phyloP scores from a whole-genome alignment of 345 rosid genomes.

The Zanthoxylum bungeanum region DNA sequence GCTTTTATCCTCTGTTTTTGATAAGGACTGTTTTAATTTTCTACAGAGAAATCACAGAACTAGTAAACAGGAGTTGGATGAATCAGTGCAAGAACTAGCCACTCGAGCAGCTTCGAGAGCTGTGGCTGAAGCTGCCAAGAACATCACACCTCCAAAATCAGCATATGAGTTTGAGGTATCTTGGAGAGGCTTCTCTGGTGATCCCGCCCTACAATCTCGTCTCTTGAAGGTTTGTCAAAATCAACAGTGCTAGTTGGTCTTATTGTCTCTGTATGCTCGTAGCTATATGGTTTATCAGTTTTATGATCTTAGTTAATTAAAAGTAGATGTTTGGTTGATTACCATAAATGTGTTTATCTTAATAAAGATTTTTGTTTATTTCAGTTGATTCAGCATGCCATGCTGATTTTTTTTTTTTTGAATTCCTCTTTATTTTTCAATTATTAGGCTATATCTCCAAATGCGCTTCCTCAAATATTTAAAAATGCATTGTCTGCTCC shows the following conservation, averaged over 20 bases:
- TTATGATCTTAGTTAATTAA: neutral
- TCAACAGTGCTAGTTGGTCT: neutral
- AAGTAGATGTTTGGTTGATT: neutral
- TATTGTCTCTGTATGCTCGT: too few relatives aligned
- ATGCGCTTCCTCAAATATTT: conserved; percentile 71
- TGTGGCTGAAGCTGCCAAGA: conserved; percentile 66
- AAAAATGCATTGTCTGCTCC: conserved; percentile 74
- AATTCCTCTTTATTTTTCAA: neutral
- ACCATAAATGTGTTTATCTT: too few relatives aligned
- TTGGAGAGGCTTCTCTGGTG: conserved; percentile 77
- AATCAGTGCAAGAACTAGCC: conserved; percentile 83
- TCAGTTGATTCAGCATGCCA: neutral
- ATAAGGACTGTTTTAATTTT: neutral
- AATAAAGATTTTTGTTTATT: too few relatives aligned
- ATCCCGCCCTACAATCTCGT: conserved; percentile 49
- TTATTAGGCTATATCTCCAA: conserved; percentile 63
- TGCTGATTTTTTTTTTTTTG: too few relatives aligned
- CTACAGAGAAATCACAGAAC: conserved; percentile 38
- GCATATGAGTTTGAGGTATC: conserved; percentile 84
- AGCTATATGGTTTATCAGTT: neutral
- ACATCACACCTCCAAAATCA: conserved; percentile 62
- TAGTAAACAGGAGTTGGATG: conserved; percentile 42
- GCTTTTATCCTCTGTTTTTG: neutral
- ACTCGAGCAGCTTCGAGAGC: conserved; percentile 78
- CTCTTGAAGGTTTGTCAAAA: conserved; percentile 60